Evolutionary conservation across 2,329 filamentous ascomycete genomes (phyloP).

Genomic region (Apiospora marii): DNA sequence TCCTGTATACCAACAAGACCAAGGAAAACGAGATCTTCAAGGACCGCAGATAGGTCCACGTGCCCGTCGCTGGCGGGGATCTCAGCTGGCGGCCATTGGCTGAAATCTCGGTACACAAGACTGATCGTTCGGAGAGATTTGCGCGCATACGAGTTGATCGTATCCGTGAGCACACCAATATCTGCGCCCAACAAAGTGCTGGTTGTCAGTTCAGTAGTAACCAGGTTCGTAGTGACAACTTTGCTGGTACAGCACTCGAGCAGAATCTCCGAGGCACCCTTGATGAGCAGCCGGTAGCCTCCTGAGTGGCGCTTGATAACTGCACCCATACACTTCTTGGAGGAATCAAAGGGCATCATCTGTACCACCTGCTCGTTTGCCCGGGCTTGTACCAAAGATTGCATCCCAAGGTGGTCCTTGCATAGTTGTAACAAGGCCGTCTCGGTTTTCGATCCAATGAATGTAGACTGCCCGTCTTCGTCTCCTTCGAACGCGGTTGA

Average conservation of each 20-base stretch:
- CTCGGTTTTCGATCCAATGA: constrained; percentile 65
- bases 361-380: constrained; percentile 56
- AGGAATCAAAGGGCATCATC: constrained; percentile 62
- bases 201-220: constrained; percentile 45
- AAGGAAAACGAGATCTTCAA: constrained; percentile 77
- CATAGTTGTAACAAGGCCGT: constrained; percentile 61
- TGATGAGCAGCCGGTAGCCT: constrained; percentile 59
- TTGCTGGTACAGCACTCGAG: constrained; percentile 51
- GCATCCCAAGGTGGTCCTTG: constrained; percentile 58
- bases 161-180: constrained; percentile 57
- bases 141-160: constrained; percentile 69
- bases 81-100: constrained; percentile 74
- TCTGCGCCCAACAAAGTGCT: constrained; percentile 61
- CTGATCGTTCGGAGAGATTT: constrained; percentile 79
- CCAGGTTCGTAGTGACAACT: constrained; percentile 44
- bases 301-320: constrained; percentile 56
- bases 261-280: constrained; percentile 65
- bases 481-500: constrained; percentile 64
- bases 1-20: constrained; percentile 79
- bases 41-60: constrained; percentile 65
- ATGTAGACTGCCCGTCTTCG: constrained; percentile 52
- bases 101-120: constrained; percentile 76
- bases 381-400: constrained; percentile 54
- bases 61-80: constrained; percentile 68
- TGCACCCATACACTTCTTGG: constrained; percentile 64